These are phyloP conservation scores for Septoria linicola DNA, from an alignment of 2,329 filamentous ascomycete species.

Conservation along the genomic window DNA sequence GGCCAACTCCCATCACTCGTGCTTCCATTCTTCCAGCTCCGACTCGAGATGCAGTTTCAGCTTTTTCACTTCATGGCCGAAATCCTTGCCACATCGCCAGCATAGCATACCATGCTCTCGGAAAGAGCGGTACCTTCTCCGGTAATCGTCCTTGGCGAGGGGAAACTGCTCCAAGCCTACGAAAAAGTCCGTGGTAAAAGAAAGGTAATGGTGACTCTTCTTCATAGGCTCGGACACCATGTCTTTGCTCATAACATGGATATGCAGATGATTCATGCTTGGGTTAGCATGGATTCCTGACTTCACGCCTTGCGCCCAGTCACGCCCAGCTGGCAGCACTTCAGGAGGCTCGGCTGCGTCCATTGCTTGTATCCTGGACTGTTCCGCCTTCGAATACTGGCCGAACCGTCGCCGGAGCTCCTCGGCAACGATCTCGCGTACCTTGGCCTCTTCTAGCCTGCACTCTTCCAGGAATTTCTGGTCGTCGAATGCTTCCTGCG, in stretches of 20 bases:
- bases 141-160: constrained; percentile 62
- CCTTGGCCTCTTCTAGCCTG: constrained; percentile 58
- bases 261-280: constrained; percentile 87
- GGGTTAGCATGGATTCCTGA: constrained; percentile 83
- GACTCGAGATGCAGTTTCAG: constrained; percentile 72
- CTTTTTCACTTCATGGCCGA: constrained; percentile 69
- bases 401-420: constrained; percentile 73
- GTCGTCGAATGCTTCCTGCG: constrained; percentile 75
- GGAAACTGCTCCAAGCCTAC: constrained; percentile 78
- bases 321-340: constrained; percentile 66
- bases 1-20: too few species aligned
- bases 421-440: constrained; percentile 65
- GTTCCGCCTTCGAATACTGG: constrained; percentile 61
- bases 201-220: constrained; percentile 87
- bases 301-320: constrained; percentile 74
- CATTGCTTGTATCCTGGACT: constrained; percentile 63
- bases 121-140: constrained; percentile 61
- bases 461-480: constrained; percentile 65
- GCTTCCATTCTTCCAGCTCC: constrained; percentile 76
- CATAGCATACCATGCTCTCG: constrained; percentile 64
- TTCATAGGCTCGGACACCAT: constrained; percentile 70
- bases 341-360: constrained; percentile 42
- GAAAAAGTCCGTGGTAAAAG: constrained; percentile 83
- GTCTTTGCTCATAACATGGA: constrained; percentile 83
- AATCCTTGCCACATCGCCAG: constrained; percentile 78